Conservation (phyloP, 768 basidiomycete genomes). For the Suillus placidus region DNA sequence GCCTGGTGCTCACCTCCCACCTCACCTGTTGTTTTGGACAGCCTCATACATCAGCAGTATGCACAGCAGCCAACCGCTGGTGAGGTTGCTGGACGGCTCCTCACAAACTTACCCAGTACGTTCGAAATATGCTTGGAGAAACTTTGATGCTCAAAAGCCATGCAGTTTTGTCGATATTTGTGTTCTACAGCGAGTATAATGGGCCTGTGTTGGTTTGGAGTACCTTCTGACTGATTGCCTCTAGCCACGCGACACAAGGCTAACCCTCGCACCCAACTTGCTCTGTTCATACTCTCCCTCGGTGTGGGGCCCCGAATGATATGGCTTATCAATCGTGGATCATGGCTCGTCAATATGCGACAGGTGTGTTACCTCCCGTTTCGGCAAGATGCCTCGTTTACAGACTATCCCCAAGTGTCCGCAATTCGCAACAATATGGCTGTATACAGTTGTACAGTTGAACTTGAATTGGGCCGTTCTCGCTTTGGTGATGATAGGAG, state of each 20-base stretch:
- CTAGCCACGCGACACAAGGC: conserved; percentile 66
- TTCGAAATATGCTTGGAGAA: conserved; percentile 15
- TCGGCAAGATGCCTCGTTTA: not conserved
- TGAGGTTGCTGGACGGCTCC: conserved; percentile 57
- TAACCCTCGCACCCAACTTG: conserved; percentile 51
- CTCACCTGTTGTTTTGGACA: conserved; percentile 30
- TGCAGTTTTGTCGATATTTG: conserved; percentile 70
- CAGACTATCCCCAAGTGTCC: conserved; percentile 54
- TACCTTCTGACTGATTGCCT: conserved; percentile 10
- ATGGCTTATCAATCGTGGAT: conserved; percentile 68
- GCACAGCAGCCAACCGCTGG: conserved; percentile 55
- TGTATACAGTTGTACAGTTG: conserved; percentile 73
- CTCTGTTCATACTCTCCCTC: conserved; percentile 61
- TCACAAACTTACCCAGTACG: conserved; percentile 74
- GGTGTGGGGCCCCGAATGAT: conserved; percentile 66
- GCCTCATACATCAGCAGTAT: conserved; percentile 81
- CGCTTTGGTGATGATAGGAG: conserved; percentile 54
- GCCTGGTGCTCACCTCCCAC: conserved; percentile 3
- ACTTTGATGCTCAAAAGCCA: conserved; percentile 10
- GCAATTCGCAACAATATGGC: conserved; percentile 77
- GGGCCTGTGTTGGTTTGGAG: not conserved
- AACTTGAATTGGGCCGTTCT: conserved; percentile 63
- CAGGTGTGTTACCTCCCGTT: conserved; percentile 51
- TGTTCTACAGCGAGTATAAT: conserved; percentile 67
- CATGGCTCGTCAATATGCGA: conserved; percentile 71